A percentile compares a stretch with the other conserved stretches of the same genome.
Evolutionary conservation across 2,329 filamentous ascomycete species (phyloP).

Genomic region (Microcyclospora tardicrescens): DNA sequence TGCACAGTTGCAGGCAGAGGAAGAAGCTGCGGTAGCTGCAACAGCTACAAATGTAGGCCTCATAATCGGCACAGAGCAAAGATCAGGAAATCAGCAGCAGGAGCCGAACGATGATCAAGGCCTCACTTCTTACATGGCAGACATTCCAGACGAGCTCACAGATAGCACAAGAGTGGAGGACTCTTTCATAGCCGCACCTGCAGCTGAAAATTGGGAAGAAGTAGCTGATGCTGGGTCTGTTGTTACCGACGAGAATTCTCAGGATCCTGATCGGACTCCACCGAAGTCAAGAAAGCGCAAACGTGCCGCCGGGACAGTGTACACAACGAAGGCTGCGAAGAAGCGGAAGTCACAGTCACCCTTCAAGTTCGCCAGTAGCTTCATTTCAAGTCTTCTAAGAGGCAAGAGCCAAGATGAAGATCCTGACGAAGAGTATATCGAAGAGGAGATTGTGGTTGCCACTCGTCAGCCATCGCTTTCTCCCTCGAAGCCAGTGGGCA

Average conservation of each 20-base stretch:
- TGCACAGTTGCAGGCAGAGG: conserved; percentile 2
- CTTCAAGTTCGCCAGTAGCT: conserved; percentile 11
- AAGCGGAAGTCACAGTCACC: conserved; percentile 20
- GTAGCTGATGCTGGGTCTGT: background rate
- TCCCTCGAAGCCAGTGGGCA: background rate
- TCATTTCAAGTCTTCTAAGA: conserved; percentile 13
- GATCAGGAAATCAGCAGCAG: background rate
- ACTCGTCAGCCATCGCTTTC: conserved; percentile 1
- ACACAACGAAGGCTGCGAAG: conserved; percentile 5
- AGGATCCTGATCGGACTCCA: too few species aligned
- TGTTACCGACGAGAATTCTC: too few species aligned
- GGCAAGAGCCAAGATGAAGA: conserved; percentile 10
- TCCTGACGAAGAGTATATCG: conserved; percentile 23
- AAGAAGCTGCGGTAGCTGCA: conserved; percentile 1
- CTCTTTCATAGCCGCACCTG: conserved; percentile 20
- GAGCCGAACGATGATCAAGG: background rate
- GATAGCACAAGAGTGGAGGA: conserved; percentile 24
- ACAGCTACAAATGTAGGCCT: too few species aligned
- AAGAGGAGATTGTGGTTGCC: conserved; percentile 30
- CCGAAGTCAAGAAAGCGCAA: conserved; percentile 16
- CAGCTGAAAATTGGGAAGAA: background rate
- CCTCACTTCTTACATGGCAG: background rate
- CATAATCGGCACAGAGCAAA: background rate
- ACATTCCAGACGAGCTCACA: conserved; percentile 4
- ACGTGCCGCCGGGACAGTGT: conserved; percentile 6